Base-by-base conservation (phyloP, 208 protist genomes). In the Trypanosoma vivax region DNA sequence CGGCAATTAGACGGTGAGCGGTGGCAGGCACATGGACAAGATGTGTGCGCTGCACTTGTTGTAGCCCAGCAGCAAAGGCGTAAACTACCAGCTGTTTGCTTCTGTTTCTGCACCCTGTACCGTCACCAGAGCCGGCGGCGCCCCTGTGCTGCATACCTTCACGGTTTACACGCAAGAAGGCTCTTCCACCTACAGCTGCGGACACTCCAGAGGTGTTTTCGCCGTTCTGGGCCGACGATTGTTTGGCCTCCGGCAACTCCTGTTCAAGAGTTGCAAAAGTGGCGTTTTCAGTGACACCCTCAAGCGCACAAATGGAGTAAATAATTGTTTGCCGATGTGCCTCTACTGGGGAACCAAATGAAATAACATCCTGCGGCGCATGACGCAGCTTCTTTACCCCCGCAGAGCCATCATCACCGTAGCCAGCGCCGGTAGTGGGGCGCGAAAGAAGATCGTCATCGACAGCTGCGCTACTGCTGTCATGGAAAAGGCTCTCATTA, bases 21-120 rank as follows among this genome's bases (percentile, higher is more conserved):
- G 77, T 92, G 5, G 68, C 23, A 11, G 96, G 93, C 5, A 99
- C 71, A 29, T 86, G 62, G 19, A 97, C 79, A 25, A 82, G 78
- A 70, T 89, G 90, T 46, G 98, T 98, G 35, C 97, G 88, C 34
- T 98, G 91, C 2, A 99, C 97, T 72, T 99, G 97, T 54, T 99
- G 98, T 10, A 99, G 77, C 37, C 96, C 96, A 21, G 98, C 69
- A 56, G 98, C 95, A 43, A 99, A 94, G 61, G 99, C 96, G 70
- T 99, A 99, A 42, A 95, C 97, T 2, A 94, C 83, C 16, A 65
- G 59, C 30, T 65, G 59, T 21, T 65, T 65, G 19, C n/a, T 14
- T 19, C 29, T 29, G 9, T 5, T 40, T 16, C n/a, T 59, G 19
- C 18, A 41, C 1, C 11, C 46, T 25, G 18, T 33, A 47, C 14